Evolutionary conservation across 106 monocot genomes (phyloP), one percentile per base, ranked within the genome.

Genomic region (Allium cepa): DNA sequence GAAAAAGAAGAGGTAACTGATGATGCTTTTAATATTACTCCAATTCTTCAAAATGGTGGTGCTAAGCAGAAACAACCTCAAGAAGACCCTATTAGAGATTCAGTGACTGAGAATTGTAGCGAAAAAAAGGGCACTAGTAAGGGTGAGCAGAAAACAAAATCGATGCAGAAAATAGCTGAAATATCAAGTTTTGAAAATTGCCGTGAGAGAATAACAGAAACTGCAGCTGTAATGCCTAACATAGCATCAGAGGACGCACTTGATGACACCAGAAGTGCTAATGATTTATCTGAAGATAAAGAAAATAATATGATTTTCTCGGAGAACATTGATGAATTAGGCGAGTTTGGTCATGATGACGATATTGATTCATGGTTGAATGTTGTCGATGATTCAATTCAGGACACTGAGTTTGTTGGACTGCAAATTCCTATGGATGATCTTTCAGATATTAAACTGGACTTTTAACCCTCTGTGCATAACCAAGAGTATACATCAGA

Each of bases 361-460:
- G 92, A 97, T 82, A 82, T 97, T 62, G 77, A 76, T 67, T 80
- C 91, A 14, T 97, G 97, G 97, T 68, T 97, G 72, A 89, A 75
- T 69, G 82, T 90, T 50, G 94, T 84, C 53, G 87, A 92, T 16
- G 92, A 89, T 26, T 65, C 68, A 26, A 61, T 89, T 50, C 87
- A 80, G 56, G 97, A 87, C 47, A 72, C 71, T 67, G 97, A 92
- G 76, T 69, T 89, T 50, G 87, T 89, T 52, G 88, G 92, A 46
- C 79, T 99, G 46, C 79, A 92, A 56, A 92, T 99, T 66, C 97
- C 97, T 15, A 87, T 87, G 86, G 97, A 99, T 69, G 92, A 99
- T 69, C 84, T 99, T 46, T 80, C 97, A 52, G 89, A 92, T 7
- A 56, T 97, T 52, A 82, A 86, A 53, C 75, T 97, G 77, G 79